Evolutionary conservation across 176 grass and related monocot species (phyloP).

Genomic region (Rhynchospora tenuis): DNA sequence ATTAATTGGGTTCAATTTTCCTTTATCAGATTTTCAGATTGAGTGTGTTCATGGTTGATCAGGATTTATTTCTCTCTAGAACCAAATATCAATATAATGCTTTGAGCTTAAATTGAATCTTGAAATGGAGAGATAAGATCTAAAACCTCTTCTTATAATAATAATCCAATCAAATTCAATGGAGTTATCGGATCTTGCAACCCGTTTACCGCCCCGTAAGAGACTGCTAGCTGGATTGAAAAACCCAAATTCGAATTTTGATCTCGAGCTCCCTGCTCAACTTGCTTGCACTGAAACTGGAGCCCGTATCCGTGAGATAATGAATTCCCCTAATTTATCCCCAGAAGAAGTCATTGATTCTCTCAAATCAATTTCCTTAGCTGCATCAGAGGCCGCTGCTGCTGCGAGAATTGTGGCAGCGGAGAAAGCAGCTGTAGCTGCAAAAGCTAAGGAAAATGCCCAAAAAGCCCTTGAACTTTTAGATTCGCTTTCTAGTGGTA

Average conservation of each 20-base stretch:
- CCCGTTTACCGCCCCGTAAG: slow-evolving; percentile 89
- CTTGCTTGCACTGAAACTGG: slow-evolving; percentile 41
- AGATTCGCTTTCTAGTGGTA: slow-evolving; percentile 49
- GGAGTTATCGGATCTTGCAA: slow-evolving; percentile 74
- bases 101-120: not conserved
- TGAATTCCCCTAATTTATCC: slow-evolving; percentile 41
- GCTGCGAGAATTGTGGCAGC: slow-evolving; percentile 44
- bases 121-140: slow-evolving; percentile 30
- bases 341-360: slow-evolving; percentile 50
- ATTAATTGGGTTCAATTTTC: not conserved
- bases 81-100: slow-evolving; percentile 9
- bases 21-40: slow-evolving; percentile 5
- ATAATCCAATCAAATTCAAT: slow-evolving; percentile 26
- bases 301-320: slow-evolving; percentile 52
- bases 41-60: slow-evolving; percentile 4
- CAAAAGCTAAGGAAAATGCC: slow-evolving; percentile 64
- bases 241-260: slow-evolving; percentile 35
- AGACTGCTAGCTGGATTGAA: slow-evolving; percentile 84
- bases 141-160: not conserved
- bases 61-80: not conserved
- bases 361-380: slow-evolving; percentile 41
- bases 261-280: slow-evolving; percentile 33
- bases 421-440: slow-evolving; percentile 64
- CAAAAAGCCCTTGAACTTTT: slow-evolving; percentile 70
- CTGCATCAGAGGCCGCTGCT: slow-evolving; percentile 45